phyloP scores from a whole-genome alignment of 441 rosid species.

The Lepidium campestre region DNA sequence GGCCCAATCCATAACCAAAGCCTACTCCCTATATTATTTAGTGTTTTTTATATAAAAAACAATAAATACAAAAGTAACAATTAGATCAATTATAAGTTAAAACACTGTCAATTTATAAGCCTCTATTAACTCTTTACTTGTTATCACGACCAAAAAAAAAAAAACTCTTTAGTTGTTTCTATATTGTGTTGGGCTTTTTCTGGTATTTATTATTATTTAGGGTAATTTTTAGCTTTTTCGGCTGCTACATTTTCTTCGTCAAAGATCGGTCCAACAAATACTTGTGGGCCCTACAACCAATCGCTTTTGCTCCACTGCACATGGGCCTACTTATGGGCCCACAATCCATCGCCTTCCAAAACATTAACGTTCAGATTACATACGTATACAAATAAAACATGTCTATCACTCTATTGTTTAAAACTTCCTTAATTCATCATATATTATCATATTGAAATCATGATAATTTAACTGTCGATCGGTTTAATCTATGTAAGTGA shows the following conservation, averaged over 20 bases:
- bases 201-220: not conserved
- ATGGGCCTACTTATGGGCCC: constrained; percentile 1
- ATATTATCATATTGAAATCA: not conserved
- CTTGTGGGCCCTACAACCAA: not conserved
- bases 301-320: not conserved
- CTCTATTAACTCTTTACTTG: not conserved
- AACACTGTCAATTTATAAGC: not conserved
- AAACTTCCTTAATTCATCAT: not conserved
- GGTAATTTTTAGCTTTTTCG: not conserved
- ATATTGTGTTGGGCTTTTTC: not conserved
- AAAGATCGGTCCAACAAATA: constrained; percentile 6
- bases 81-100: too few species aligned
- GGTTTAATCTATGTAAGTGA: not conserved
- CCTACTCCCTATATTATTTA: not conserved
- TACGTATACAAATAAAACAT: not conserved
- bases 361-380: not conserved
- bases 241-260: constrained; percentile 8
- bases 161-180: not conserved
- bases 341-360: not conserved
- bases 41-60: too few species aligned
- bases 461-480: not conserved
- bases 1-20: too few species aligned
- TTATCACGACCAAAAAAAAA: too few species aligned
- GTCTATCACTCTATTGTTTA: not conserved
- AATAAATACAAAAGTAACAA: too few species aligned